Conservation (phyloP, 352 stramenopile genomes). For the Pythium periplocum region DNA sequence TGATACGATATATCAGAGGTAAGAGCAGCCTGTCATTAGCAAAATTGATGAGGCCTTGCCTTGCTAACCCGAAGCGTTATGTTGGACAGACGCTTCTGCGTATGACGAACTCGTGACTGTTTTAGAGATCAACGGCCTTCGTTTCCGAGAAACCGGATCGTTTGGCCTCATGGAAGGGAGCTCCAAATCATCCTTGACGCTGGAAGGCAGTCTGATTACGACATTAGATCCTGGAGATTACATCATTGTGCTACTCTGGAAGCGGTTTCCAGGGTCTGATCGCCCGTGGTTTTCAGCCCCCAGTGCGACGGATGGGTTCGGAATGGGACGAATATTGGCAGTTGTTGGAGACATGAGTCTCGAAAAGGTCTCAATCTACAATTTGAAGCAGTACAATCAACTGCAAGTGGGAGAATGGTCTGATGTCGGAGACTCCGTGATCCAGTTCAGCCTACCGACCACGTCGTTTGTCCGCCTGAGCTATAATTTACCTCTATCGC, state of each 20-base stretch:
- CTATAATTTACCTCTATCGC: conserved; percentile 67
- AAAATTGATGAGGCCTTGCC: background rate
- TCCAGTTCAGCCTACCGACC: conserved; percentile 62
- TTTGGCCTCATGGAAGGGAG: conserved; percentile 47
- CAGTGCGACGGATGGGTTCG: conserved; percentile 58
- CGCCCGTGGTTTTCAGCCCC: conserved; percentile 63
- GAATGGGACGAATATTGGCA: conserved; percentile 54
- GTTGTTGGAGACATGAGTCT: conserved; percentile 42
- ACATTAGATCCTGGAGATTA: conserved; percentile 63
- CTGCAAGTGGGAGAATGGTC: conserved; percentile 45
- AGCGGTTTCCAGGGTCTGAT: conserved; percentile 32
- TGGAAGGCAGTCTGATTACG: conserved; percentile 61
- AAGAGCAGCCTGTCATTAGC: conserved; percentile 11
- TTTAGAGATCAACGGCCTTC: conserved; percentile 56
- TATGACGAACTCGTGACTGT: conserved; percentile 60
- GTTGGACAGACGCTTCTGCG: conserved; percentile 31
- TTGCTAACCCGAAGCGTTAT: conserved; percentile 3
- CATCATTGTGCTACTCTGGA: conserved; percentile 56
- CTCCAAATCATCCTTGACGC: conserved; percentile 47
- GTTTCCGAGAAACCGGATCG: conserved; percentile 64
- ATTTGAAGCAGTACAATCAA: conserved; percentile 33
- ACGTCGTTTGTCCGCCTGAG: conserved; percentile 52
- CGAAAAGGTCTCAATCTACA: conserved; percentile 51
- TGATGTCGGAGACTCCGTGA: conserved; percentile 67
- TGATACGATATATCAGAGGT: conserved; percentile 49